These are phyloP conservation scores for Acrasis kona DNA, from an alignment of 78 protist species.

Conservation along the genomic window DNA sequence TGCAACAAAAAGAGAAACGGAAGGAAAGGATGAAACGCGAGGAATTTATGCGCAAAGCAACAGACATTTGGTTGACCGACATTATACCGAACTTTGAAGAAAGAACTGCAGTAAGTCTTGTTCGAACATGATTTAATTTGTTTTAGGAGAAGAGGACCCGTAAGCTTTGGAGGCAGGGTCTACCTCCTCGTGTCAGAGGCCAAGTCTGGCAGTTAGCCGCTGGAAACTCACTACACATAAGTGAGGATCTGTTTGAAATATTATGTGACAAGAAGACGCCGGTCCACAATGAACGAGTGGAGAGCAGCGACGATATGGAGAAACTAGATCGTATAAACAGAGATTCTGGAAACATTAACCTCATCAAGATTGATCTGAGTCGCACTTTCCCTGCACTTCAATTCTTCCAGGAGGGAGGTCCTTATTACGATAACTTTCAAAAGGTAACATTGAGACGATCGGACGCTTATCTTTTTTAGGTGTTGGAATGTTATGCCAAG, in stretches of 20 bases:
- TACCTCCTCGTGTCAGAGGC: conserved; percentile 53
- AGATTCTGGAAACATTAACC: not conserved
- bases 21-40: not conserved
- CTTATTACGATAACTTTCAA: conserved; percentile 29
- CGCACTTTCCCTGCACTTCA: not conserved
- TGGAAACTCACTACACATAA: conserved; percentile 62
- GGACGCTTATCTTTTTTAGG: conserved; percentile 57
- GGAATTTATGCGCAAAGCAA: not conserved
- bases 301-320: not conserved
- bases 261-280: conserved; percentile 4
- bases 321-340: not conserved
- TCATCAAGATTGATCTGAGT: not conserved
- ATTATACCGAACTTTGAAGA: not conserved
- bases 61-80: not conserved
- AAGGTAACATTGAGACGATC: conserved; percentile 42
- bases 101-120: not conserved
- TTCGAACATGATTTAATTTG: conserved; percentile 1
- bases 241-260: conserved; percentile 56
- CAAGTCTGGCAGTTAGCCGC: conserved; percentile 49
- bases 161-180: conserved; percentile 24
- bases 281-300: not conserved
- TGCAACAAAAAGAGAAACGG: not conserved
- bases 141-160: not conserved
- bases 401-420: conserved; percentile 14
- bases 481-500: conserved; percentile 63